Base-by-base conservation (phyloP, 371 early-diverging fungal species). In the Mucor sp. region DNA sequence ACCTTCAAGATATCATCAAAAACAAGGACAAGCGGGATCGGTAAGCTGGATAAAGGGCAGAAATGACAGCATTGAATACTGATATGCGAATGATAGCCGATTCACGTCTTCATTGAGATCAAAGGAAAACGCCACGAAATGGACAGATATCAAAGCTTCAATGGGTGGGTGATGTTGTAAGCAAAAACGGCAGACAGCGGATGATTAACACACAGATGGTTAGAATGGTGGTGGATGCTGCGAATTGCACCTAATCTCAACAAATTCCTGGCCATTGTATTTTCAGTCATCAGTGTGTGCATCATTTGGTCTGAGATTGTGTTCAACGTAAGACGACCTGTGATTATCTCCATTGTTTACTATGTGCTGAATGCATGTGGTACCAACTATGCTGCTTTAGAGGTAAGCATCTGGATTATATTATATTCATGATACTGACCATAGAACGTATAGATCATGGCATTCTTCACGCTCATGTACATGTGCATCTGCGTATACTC, bases 281-380 rank as follows among this genome's bases (percentile, higher is more conserved):
- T 85, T 60, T 86, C 86, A 0, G 9, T 85, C 9, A 65, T 93
- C 28, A 93, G 95, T 28, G 65, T 88, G 0, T 81, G 88, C 44
- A 84, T 97, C 17, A 81, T 97, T 19, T 97, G 97, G 96, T 95
- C 95, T 6, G 98, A 97, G 73, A 78, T 94, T 48, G 95, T 95
- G 0, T 95, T 96, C 71, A 89, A 89, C 59, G 74, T 90, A 21
- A 55, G 75, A 63, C 72, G 73, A 23, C 88, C 90, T 17, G 62
- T 35, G 0, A 77, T 84, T 6, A 58, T 89, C n/a, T 87, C 88
- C 9, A 82, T 90, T 58, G 83, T 88, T 48, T 85, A 80, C 6
- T 68, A 87, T 15, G 68, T 81, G 6, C 63, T 85, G 19, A 66
- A 72, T 39, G 71, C 83, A 58, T 74, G 71, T 70, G 78, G 84